Conservation (phyloP, 2,329 filamentous ascomycete species). For the Nigrograna mackinnonii region DNA sequence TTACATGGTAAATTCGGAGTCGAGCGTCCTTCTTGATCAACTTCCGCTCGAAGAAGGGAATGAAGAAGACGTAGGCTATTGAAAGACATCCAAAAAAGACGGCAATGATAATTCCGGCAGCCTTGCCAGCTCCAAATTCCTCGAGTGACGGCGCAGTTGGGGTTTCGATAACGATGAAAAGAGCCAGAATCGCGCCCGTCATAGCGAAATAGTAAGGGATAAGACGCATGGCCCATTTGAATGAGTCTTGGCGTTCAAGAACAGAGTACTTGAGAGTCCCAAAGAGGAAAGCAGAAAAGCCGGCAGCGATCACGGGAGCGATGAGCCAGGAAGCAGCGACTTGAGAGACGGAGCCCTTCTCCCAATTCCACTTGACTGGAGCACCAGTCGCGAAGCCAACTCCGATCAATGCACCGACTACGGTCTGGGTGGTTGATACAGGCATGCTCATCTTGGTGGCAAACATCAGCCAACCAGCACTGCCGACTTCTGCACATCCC, state of each 20-base stretch:
- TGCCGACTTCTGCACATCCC: slow-evolving; percentile 58
- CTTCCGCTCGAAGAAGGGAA: slow-evolving; percentile 31
- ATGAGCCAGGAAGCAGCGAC: slow-evolving; percentile 53
- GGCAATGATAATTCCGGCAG: slow-evolving; percentile 27
- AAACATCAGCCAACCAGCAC: slow-evolving; percentile 60
- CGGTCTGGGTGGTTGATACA: slow-evolving; percentile 65
- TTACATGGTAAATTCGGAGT: slow-evolving; percentile 26
- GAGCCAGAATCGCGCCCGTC: slow-evolving; percentile 53
- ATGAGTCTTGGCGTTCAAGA: slow-evolving; percentile 52
- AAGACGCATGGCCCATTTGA: slow-evolving; percentile 54
- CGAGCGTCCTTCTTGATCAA: slow-evolving; percentile 27
- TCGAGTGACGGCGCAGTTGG: slow-evolving; percentile 35
- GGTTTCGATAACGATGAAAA: slow-evolving; percentile 62
- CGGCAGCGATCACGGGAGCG: slow-evolving; percentile 52
- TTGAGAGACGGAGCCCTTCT: slow-evolving; percentile 27
- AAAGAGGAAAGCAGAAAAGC: slow-evolving; percentile 55
- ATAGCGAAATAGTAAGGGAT: slow-evolving; percentile 55
- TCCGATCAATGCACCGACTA: slow-evolving; percentile 63
- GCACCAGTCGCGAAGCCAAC: slow-evolving; percentile 56
- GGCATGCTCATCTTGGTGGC: slow-evolving; percentile 60
- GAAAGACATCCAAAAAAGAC: slow-evolving; percentile 25
- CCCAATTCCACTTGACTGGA: slow-evolving; percentile 27
- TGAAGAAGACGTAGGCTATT: slow-evolving; percentile 29
- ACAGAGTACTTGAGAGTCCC: slow-evolving; percentile 54
- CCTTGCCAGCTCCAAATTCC: slow-evolving; percentile 33